phyloP scores from a whole-genome alignment of 441 rosid species.

The Brassica balearica region DNA sequence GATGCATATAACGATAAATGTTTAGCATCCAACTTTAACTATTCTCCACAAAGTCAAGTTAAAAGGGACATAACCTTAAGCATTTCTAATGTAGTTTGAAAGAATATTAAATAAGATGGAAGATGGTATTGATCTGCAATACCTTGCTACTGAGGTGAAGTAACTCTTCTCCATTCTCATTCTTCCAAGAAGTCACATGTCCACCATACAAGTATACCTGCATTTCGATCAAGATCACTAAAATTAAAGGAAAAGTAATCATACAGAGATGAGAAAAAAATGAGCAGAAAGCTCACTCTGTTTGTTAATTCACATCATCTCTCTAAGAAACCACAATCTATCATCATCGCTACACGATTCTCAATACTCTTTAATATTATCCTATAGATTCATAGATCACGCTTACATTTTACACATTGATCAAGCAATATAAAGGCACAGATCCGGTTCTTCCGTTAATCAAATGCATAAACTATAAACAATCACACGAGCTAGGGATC shows the following conservation, averaged over 20 bases:
- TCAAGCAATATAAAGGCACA: background rate
- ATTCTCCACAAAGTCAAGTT: conserved; percentile 5
- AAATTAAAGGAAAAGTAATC: background rate
- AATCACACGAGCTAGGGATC: conserved; percentile 13
- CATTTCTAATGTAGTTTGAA: background rate
- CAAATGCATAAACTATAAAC: background rate
- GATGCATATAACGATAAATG: background rate
- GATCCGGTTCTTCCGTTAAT: conserved; percentile 25
- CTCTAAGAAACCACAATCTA: background rate
- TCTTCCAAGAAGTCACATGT: conserved; percentile 81
- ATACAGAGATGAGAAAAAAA: conserved; percentile 11
- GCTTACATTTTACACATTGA: conserved; percentile 16
- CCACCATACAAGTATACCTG: conserved; percentile 75
- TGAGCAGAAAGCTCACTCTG: conserved; percentile 2
- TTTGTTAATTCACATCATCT: background rate
- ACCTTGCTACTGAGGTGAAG: conserved; percentile 80
- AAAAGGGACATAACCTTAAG: background rate
- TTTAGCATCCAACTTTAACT: background rate
- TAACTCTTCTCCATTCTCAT: conserved; percentile 71
- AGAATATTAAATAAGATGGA: background rate
- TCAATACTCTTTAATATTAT: background rate
- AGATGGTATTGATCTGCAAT: conserved; percentile 1
- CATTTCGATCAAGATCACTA: conserved; percentile 5
- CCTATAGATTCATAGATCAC: conserved; percentile 6
- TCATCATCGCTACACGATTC: background rate